phyloP scores from a whole-genome alignment of 148 eudicot genomes.

The Hydrangea macrophylla region DNA sequence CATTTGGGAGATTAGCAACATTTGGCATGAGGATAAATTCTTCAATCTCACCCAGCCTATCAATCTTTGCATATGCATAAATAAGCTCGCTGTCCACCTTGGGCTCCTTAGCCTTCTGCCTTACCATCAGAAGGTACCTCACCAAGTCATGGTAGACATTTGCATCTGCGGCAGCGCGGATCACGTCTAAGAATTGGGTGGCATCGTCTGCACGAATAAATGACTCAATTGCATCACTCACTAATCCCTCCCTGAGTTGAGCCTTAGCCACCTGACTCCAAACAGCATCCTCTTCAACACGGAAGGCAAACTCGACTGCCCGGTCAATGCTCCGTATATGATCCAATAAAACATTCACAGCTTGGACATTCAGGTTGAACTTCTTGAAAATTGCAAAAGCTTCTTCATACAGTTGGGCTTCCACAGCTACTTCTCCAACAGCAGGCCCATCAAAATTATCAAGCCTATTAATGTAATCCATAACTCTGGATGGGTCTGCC shows the following conservation, averaged over 20 bases:
- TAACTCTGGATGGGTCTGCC: constrained; percentile 92
- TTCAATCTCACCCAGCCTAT: constrained; percentile 85
- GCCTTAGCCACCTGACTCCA: constrained; percentile 99
- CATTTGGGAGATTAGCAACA: constrained; percentile 93
- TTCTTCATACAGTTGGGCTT: constrained; percentile 88
- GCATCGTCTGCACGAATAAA: constrained; percentile 96
- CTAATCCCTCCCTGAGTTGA: constrained; percentile 79
- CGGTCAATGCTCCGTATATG: constrained; percentile 75
- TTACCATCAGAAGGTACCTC: constrained; percentile 88
- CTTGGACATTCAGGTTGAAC: constrained; percentile 92
- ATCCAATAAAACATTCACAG: constrained; percentile 81
- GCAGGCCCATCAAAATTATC: constrained; percentile 99
- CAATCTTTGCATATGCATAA: constrained; percentile 96
- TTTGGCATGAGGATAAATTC: constrained; percentile 96
- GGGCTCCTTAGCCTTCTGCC: constrained; percentile 92
- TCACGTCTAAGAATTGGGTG: constrained; percentile 85
- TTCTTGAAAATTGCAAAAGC: constrained; percentile 96
- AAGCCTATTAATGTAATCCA: constrained; percentile 90
- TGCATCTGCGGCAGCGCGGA: constrained; percentile 77
- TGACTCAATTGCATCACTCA: constrained; percentile 95
- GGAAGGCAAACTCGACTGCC: constrained; percentile 95
- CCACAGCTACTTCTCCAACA: constrained; percentile 97
- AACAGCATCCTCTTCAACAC: constrained; percentile 98
- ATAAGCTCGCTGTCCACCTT: constrained; percentile 97
- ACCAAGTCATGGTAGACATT: constrained; percentile 89